Evolutionary conservation across 2,329 filamentous ascomycete genomes (phyloP).

Genomic region (Clonostachys byssicola): DNA sequence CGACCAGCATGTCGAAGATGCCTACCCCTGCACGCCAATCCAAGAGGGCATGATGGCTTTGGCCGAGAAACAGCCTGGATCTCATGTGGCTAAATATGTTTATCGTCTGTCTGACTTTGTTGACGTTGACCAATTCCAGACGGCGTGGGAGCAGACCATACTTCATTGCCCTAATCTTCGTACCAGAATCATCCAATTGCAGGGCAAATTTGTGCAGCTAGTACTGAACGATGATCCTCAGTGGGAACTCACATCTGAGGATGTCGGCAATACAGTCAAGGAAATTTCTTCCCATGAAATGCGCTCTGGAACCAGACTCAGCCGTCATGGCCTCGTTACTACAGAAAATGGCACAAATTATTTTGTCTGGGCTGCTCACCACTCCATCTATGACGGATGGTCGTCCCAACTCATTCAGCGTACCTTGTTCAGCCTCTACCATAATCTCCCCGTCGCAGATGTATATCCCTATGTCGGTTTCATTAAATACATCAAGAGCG

Average conservation of each 20-base stretch:
- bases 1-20: conserved; percentile 13
- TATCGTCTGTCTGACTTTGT: conserved; percentile 10
- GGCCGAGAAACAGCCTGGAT: conserved; percentile 8
- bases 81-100: conserved; percentile 2
- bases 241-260: background rate
- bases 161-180: conserved; percentile 4
- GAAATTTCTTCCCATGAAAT: background rate
- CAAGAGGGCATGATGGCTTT: conserved; percentile 34
- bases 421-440: conserved; percentile 2
- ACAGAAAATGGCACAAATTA: background rate
- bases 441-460: conserved; percentile 7
- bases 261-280: background rate
- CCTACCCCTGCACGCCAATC: conserved; percentile 32
- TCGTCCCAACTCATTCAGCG: background rate
- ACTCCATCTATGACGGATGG: conserved; percentile 4
- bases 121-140: conserved; percentile 14
- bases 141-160: conserved; percentile 15
- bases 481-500: conserved; percentile 2
- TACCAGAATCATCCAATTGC: conserved; percentile 3
- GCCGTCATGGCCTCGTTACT: conserved; percentile 4
- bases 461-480: conserved; percentile 2
- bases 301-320: conserved; percentile 4
- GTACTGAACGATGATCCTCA: background rate
- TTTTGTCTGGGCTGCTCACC: conserved; percentile 2
- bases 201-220: background rate